Evolutionary conservation across 345 rosid genomes (phyloP), one percentile per base, ranked within the genome.

Genomic region (Turnera subulata): DNA sequence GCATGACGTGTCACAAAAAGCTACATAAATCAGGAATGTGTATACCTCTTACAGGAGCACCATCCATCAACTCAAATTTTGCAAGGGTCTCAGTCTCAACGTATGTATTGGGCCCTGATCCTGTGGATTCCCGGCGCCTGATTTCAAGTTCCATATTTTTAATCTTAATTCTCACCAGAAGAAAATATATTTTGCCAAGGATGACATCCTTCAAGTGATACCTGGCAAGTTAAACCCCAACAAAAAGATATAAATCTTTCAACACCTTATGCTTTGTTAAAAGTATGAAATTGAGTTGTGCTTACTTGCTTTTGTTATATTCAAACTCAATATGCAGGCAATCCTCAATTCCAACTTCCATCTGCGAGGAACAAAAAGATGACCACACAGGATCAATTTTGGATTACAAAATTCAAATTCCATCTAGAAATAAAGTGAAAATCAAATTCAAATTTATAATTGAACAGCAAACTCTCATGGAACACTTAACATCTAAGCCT

Each of bases 291-390:
- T n/a, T n/a, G n/a, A n/a, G n/a, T n/a, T 19, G 26, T 25, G 68
- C 94, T 78, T 76, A 93, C 99, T 93, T 93, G 99, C 92, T 94
- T 83, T 94, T 94, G 52, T 84, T 85, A 81, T 90, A 94, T 77
- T 94, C 97, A 73, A 94, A 94, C 79, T 88, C 99, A 24, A 94
- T 94, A 64, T 94, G 99, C 11, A 94, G 71, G 67, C 96, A 94
- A 69, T 94, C 99, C 73, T 94, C 97, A 17, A 94, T 90, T 67
- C 97, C 99, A 55, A 94, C 97, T 85, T 94, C 99, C 99, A 94
- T 90, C 96, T 90, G 80, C 62, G 75, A 35, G 43, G 69, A 46
- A n/a, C 61, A 61, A 51, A 32, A 53, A 38, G 35, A 35, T 38
- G 17, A 35, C n/a, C n/a, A n/a, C n/a, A n/a, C n/a, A n/a, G n/a